phyloP scores from a whole-genome alignment of 306 rosid genomes.

The Gastrolobium bilobum region DNA sequence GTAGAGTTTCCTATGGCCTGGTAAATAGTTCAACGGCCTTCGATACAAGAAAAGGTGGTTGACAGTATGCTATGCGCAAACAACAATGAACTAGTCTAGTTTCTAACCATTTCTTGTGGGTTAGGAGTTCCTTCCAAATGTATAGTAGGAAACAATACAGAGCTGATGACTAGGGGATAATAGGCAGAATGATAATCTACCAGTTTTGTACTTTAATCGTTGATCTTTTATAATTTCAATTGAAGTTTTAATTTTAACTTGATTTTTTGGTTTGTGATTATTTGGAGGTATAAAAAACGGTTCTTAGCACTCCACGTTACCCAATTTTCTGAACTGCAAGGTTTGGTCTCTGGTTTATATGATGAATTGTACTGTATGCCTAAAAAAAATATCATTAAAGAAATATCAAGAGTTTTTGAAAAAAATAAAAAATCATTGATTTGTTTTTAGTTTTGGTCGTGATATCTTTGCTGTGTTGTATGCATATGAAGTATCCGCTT shows the following conservation, averaged over 20 bases:
- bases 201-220: constrained; percentile 16
- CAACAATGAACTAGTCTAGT: neutral
- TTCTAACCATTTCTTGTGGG: constrained; percentile 44
- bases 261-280: neutral
- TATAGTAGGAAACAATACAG: constrained; percentile 45
- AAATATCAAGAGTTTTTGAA: too few relatives aligned
- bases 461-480: too few relatives aligned
- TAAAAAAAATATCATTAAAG: too few relatives aligned
- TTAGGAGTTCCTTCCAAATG: constrained; percentile 43
- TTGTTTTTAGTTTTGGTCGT: too few relatives aligned
- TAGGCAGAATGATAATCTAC: constrained; percentile 17
- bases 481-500: too few relatives aligned
- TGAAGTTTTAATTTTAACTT: neutral
- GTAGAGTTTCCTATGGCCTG: constrained; percentile 27
- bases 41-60: constrained; percentile 24
- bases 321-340: too few relatives aligned
- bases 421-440: too few relatives aligned
- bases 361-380: too few relatives aligned
- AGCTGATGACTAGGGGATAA: constrained; percentile 31
- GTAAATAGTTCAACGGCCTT: constrained; percentile 13
- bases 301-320: neutral
- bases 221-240: constrained; percentile 25
- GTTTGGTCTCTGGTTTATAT: too few relatives aligned
- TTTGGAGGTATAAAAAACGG: neutral
- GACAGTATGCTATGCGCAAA: constrained; percentile 2